These are phyloP conservation scores for Saccharomyces hybrid DNA, from an alignment of 1,139 yeast genomes.

Conservation along the genomic window DNA sequence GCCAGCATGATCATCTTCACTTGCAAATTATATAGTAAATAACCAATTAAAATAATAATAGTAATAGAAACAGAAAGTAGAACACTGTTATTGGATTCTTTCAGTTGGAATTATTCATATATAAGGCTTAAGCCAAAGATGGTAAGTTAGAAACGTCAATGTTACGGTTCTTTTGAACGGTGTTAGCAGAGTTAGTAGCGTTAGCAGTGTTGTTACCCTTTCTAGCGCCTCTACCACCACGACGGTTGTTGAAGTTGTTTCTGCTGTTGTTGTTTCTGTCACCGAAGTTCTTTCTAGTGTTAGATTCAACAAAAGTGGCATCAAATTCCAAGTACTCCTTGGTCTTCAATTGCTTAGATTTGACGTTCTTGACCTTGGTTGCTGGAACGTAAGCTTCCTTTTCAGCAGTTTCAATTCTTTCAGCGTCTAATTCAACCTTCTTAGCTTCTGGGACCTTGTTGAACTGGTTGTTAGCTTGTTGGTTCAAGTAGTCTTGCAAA, in stretches of 20 bases:
- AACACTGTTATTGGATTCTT: not conserved
- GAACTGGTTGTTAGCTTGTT: constrained; percentile 38
- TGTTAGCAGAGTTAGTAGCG: constrained; percentile 23
- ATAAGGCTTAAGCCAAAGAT: constrained; percentile 34
- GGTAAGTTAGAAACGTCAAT: constrained; percentile 57
- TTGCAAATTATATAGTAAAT: constrained; percentile 1
- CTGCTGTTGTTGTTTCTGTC: constrained; percentile 8
- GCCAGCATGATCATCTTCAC: not conserved
- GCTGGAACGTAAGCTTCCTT: constrained; percentile 50
- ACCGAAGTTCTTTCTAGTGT: constrained; percentile 28
- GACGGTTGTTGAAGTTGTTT: not conserved
- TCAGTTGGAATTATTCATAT: not conserved
- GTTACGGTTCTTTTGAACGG: constrained; percentile 27
- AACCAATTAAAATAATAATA: not conserved
- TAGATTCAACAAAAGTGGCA: constrained; percentile 52
- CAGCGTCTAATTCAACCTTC: constrained; percentile 44
- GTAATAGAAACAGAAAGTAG: constrained; percentile 1
- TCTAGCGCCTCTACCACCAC: constrained; percentile 18
- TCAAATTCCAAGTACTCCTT: constrained; percentile 62
- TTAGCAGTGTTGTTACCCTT: constrained; percentile 19
- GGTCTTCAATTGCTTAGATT: constrained; percentile 57
- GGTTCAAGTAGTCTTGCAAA: constrained; percentile 56
- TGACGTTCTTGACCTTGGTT: constrained; percentile 51
- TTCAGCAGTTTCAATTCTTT: constrained; percentile 43
- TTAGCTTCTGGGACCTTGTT: constrained; percentile 41